Base-by-base conservation (phyloP, 352 stramenopile species). In the Pythium diclinum region DNA sequence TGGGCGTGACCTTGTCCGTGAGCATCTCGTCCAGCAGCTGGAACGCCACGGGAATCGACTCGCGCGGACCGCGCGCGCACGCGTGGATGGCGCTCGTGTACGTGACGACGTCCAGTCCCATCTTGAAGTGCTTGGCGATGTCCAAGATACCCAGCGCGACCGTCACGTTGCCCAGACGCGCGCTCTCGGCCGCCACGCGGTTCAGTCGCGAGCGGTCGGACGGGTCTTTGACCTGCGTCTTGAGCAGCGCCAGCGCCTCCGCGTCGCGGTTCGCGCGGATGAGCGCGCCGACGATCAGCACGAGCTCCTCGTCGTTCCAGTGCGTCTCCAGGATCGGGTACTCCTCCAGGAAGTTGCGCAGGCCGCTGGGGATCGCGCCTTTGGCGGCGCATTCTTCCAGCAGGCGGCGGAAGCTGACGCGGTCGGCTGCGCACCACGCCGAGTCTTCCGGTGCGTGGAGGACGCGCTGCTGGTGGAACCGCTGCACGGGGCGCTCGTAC, bases 31-130 rank as follows among this genome's bases (percentile, higher is more conserved):
- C 81, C n/a, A 93, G 68, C 28, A 92, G 63, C 14, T 84, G 73
- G n/a, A 92, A 70, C 8, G 83, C 83, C 61, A 69, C 72, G 1
- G 77, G 64, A 44, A 91, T 67, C 51, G 87, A 76, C 21, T 71
- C 71, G 25, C 69, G 76, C 9, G 66, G 68, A 19, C 79, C 81
- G 49, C 83, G 83, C 11, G 83, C 83, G 40, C 84, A 95, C 28
- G 85, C 85, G 68, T 90, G 79, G 61, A 95, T 95, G 30, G 80
- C 81, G 59, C 81, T 89, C 25, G 83, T 92, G 75, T 88, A 95
- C 32, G 80, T 91, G 32, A 91, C 67, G 9, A 90, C 80, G 66
- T 92, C 82, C 1, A 79, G 81, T 36, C 69, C 49, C 55, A 91
- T 62, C n/a, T 76, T 56, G 46, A 91, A 88, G 63, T 93, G 76